Evolutionary conservation across 768 basidiomycete genomes (phyloP).

Genomic region (Boletus vinaceobasis): DNA sequence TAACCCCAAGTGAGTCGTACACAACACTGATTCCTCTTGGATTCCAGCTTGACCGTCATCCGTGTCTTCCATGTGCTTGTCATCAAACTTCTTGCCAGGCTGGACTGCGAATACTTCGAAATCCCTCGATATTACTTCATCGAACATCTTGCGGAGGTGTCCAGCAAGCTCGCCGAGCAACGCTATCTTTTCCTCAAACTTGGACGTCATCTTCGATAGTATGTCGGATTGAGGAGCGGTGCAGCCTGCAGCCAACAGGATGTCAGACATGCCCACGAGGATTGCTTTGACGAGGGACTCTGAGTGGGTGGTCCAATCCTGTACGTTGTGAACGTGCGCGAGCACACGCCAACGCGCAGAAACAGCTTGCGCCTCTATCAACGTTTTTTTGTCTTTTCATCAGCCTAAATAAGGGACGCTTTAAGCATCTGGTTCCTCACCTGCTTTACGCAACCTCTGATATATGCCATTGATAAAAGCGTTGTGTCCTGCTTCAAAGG

Average conservation of each 20-base stretch:
- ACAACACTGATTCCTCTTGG: neutral
- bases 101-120: neutral
- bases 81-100: neutral
- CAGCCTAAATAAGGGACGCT: neutral
- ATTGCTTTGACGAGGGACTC: neutral
- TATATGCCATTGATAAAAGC: neutral
- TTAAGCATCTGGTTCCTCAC: neutral
- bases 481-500: neutral
- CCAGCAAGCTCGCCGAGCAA: neutral
- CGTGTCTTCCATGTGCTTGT: neutral
- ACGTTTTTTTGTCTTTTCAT: neutral
- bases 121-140: neutral
- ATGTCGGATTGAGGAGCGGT: neutral
- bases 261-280: neutral
- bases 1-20: neutral
- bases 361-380: conserved; percentile 11
- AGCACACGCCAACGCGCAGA: conserved; percentile 5
- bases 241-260: neutral
- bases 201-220: neutral
- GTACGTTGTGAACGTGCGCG: neutral
- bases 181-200: neutral
- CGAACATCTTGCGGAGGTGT: neutral
- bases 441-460: neutral
- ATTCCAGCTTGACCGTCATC: neutral
- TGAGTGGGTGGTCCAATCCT: neutral